Evolutionary conservation across 305 asterid species (phyloP).

Genomic region (Solanum aculeatissimum): DNA sequence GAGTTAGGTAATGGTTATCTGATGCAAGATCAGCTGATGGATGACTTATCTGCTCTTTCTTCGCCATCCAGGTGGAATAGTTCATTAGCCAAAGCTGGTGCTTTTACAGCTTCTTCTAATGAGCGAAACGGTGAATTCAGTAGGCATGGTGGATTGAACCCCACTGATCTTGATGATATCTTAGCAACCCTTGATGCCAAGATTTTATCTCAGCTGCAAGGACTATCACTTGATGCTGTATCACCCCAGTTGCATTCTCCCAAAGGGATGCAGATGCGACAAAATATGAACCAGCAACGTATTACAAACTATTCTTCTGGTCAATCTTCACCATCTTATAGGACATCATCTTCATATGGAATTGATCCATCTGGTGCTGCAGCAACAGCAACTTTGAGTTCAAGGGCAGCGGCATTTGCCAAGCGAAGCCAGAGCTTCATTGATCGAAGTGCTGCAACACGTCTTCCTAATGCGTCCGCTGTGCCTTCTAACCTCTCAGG

Average conservation of each 20-base stretch:
- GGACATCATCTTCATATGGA: slow-evolving; percentile 16
- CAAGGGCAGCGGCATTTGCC: slow-evolving; percentile 28
- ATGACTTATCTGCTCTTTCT: slow-evolving; percentile 17
- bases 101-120: slow-evolving; percentile 4
- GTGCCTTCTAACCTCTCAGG: slow-evolving; percentile 11
- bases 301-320: slow-evolving; percentile 3
- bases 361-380: slow-evolving; percentile 11
- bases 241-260: slow-evolving; percentile 11
- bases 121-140: slow-evolving; percentile 1
- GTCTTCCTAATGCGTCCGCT: neutral
- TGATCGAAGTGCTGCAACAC: slow-evolving; percentile 12
- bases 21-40: slow-evolving; percentile 14
- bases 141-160: slow-evolving; percentile 10
- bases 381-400: slow-evolving; percentile 6
- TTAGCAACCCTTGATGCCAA: slow-evolving; percentile 15
- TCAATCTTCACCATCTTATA: slow-evolving; percentile 13
- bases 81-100: slow-evolving; percentile 1
- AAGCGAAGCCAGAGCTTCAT: slow-evolving; percentile 36
- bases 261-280: slow-evolving; percentile 11
- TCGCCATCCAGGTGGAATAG: slow-evolving; percentile 15
- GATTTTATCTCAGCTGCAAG: slow-evolving; percentile 16
- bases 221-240: slow-evolving; percentile 10
- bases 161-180: slow-evolving; percentile 17
- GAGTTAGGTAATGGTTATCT: slow-evolving; percentile 1
- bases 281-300: slow-evolving; percentile 10